Evolutionary conservation across 805 yeast species (phyloP), one percentile per base, ranked within the genome.

Genomic region (Metschnikowia drakensbergensis): DNA sequence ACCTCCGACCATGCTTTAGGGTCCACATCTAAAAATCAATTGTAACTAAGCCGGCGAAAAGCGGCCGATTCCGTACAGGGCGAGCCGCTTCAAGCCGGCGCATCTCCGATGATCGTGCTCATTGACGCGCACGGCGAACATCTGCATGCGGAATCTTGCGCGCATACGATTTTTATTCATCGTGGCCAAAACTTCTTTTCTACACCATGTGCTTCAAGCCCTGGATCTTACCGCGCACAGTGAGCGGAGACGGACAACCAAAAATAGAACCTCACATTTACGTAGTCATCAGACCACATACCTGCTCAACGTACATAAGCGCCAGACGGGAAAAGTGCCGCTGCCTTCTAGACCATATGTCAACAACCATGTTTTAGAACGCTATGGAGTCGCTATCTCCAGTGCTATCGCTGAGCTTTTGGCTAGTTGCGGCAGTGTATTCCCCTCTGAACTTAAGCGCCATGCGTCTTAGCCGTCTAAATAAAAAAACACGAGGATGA

Each of bases 71-170:
- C 30, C 30, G 30, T 6, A 28, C 9, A 28, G 30, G 30, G 17
- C 17, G 17, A 17, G 17, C 17, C 17, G 17, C 17, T 17, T 17
- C 17, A 17, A 17, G 17, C 17, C 17, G 17, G 17, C 17, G 17
- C 38, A 10, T 36, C 23, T 17, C 8, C 7, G 28, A 11, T 6
- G 6, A 26, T 37, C 41, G 41, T 30, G 8, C 28, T n/a, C 17
- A 11, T 22, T 23, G n/a, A 25, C 40, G 29, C 23, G 36, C 36
- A 25, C n/a, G 10, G 36, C 30, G 11, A 40, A n/a, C 10, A n/a
- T 23, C n/a, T 30, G 35, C 43, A 40, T 40, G 43, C 29, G 13
- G 10, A 31, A 40, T 40, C 43, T 40, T 35, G 43, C 43, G 36
- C 43, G 43, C 43, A 40, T 40, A 25, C 4, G 41, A n/a, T 37